Evolutionary conservation across 768 basidiomycete genomes (phyloP), one percentile per base, ranked within the genome.

Genomic region (Tubosaeta brunneosetosa): DNA sequence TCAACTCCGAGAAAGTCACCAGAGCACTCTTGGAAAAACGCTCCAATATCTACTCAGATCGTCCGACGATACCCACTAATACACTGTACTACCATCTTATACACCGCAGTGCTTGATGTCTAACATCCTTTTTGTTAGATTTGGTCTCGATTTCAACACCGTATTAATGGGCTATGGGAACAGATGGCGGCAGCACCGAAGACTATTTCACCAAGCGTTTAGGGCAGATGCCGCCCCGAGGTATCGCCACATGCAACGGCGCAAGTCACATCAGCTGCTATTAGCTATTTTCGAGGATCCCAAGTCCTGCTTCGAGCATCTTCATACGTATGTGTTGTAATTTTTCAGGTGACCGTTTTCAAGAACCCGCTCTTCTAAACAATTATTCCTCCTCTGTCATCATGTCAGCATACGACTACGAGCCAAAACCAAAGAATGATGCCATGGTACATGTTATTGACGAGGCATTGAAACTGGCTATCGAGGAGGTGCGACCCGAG

Each of bases 161-260:
- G 65, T 59, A 12, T 44, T 72, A 12, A 64, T 71, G 59, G 59
- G 42, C n/a, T 51, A 34, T 6, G 73, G 72, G 10, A 60, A 65
- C 14, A 61, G 61, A 47, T 76, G 73, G 75, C 66, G 71, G 13
- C 40, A 44, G 25, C 69, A 73, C 34, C 57, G 73, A 51, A 62
- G 67, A 33, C 52, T 73, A 5, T 67, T 1, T 34, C 33, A 34
- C 33, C 13, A 34, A 14, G 33, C 33, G 13, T 34, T 34, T 14
- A 34, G 33, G 32, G 33, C 11, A 13, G 11, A 14, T 34, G 33
- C 33, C 14, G 33, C 33, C 12, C 33, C 33, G 11, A 34, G 33
- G 12, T 34, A 34, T 12, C 32, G 33, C 13, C 33, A 12, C 10
- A 34, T 34, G 33, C 33, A 34, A 34, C 33, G 13, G 12, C 12